Percentiles rank a stretch among this genome's conserved stretches.
Conservation (phyloP, 1,139 yeast genomes). For the Kodamaea derodonti region DNA sequence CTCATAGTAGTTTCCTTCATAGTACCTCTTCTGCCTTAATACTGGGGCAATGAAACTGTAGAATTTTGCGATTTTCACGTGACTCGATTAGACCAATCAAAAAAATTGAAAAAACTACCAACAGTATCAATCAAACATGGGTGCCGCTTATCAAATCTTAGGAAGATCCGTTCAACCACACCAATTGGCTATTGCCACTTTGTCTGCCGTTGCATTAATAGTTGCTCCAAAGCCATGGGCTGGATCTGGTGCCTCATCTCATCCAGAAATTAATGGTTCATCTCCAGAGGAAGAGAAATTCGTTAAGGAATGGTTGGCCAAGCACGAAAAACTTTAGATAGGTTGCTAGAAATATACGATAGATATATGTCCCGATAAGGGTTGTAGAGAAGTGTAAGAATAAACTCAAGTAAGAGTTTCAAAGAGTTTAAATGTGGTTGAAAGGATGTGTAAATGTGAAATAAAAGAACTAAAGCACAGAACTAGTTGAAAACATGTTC, state of each 20-base stretch:
- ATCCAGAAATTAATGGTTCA: slow-evolving; percentile 70
- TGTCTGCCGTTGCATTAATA: slow-evolving; percentile 55
- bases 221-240: slow-evolving; percentile 74
- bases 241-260: slow-evolving; percentile 44
- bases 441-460: too few relatives aligned
- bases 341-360: not conserved
- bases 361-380: not conserved
- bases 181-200: slow-evolving; percentile 65
- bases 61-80: too few relatives aligned
- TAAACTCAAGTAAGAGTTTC: slow-evolving; percentile 8
- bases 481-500: too few relatives aligned
- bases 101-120: not conserved
- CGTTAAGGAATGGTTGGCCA: slow-evolving; percentile 40
- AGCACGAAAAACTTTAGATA: slow-evolving; percentile 35
- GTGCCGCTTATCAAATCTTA: slow-evolving; percentile 72
- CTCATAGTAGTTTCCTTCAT: too few relatives aligned
- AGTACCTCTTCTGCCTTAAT: too few relatives aligned
- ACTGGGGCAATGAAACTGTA: too few relatives aligned
- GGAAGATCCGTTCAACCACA: slow-evolving; percentile 78
- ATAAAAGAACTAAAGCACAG: too few relatives aligned
- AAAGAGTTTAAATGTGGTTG: slow-evolving; percentile 1
- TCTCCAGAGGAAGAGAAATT: slow-evolving; percentile 89
- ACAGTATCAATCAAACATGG: slow-evolving; percentile 56
- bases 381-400: not conserved
- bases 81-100: not conserved